Evolutionary conservation across 176 grass and related monocot species (phyloP), one percentile per base, ranked within the genome.

Genomic region (Cenchrus fungigraminus): DNA sequence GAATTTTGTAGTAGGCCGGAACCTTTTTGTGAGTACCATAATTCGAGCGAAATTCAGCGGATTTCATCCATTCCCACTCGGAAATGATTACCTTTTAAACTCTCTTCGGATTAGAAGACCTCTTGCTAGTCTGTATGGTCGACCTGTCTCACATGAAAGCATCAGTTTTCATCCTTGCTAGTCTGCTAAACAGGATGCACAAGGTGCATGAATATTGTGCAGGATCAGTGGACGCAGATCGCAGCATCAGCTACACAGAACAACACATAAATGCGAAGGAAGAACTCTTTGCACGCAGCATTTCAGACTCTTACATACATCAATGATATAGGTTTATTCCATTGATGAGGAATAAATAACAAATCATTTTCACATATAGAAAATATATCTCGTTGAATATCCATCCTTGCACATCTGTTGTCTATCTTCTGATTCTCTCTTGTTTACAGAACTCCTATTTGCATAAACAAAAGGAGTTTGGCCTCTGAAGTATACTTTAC

Each of bases 1-100:
- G 57, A 65, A 73, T 71, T 73, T 72, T 84, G 67, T 5, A 15
- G 32, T 47, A 47, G 83, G 52, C 46, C 54, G 49, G 17, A 32
- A 75, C 52, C 52, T 44, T 25, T 44, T 32, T 28, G 57, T 25
- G 50, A 73, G 50, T 37, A 56, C 40, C 17, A 19, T 56, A 60
- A 69, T 52, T 55, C 9, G 8, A 73, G 10, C 11, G 52, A 9
- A 83, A 17, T 76, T 73, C 10, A 64, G 20, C 42, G 17, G 46
- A 71, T 40, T 32, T 73, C 10, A 4, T 40, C 37, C 37, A 40
- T 40, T 3, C 37, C 37, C 37, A 40, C 37, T 40, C 37, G 37
- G 77, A 50, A 55, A 29, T 60, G 8, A 22, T 60, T 9, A 22
- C 20, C 1, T 22, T 17, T 17, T 55, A 40, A 40, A 40, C 37